Percentiles rank a stretch among this genome's conserved stretches.
Conservation (phyloP, 1,139 yeast species). For the Hemisphaericaspora lyxosophila region DNA sequence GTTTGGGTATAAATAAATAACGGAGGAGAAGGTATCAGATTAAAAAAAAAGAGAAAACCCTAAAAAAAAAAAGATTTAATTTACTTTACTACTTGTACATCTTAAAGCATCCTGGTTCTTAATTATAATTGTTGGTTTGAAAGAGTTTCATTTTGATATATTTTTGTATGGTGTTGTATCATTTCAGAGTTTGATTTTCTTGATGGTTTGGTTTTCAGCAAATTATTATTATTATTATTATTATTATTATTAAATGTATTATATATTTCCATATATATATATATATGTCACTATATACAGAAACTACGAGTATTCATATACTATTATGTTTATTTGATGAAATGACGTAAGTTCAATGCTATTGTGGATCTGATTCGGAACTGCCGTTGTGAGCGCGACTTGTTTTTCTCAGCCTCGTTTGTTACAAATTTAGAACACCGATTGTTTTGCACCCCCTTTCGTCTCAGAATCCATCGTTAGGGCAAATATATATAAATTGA, state of each 20-base stretch:
- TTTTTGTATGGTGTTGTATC: conserved; percentile 2
- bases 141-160: conserved; percentile 1
- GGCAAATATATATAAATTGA: too few species aligned
- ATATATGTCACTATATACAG: background rate
- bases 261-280: conserved; percentile 2
- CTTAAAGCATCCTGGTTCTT: background rate
- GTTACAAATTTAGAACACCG: too few species aligned
- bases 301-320: background rate
- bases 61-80: background rate
- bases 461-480: too few species aligned
- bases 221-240: conserved; percentile 2
- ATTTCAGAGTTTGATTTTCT: conserved; percentile 2
- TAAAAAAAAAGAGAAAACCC: background rate
- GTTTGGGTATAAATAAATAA: conserved; percentile 2
- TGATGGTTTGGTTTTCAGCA: conserved; percentile 5
- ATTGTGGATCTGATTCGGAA: too few species aligned
- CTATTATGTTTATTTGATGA: background rate
- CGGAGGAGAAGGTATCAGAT: background rate
- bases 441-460: too few species aligned
- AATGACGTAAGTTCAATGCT: too few species aligned
- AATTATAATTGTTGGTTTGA: conserved; percentile 1
- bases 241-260: conserved; percentile 3
- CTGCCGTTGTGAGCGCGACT: too few species aligned
- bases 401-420: too few species aligned
- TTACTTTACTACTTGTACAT: background rate